Percentiles rank a stretch among this genome's conserved stretches.
Evolutionary conservation across 2,329 filamentous ascomycete species (phyloP).

Genomic region (Calonectria pauciramosa): DNA sequence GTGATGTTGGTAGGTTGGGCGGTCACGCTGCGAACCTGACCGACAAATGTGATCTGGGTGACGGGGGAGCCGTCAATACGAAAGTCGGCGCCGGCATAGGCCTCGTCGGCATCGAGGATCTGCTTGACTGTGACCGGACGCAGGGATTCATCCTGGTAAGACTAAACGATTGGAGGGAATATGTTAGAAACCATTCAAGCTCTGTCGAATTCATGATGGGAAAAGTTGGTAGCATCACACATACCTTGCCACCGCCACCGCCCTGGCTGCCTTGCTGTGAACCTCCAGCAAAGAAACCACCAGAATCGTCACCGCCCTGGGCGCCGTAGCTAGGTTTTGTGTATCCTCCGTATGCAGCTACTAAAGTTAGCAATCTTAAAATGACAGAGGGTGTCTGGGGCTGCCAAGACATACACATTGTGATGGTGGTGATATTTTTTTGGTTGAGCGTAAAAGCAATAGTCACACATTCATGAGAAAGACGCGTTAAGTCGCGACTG

Average conservation of each 20-base stretch:
- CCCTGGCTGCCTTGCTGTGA: conserved; percentile 72
- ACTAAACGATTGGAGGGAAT: conserved; percentile 50
- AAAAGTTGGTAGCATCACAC: background rate
- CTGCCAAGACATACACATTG: conserved; percentile 51
- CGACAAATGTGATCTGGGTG: conserved; percentile 83
- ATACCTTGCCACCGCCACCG: conserved; percentile 59
- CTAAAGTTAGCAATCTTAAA: conserved; percentile 22
- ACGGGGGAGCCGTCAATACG: conserved; percentile 83
- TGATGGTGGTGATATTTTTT: conserved; percentile 37
- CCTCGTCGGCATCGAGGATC: conserved; percentile 84
- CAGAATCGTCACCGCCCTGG: conserved; percentile 71
- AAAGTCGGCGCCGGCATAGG: conserved; percentile 81
- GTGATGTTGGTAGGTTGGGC: conserved; percentile 92
- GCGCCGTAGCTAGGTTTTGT: conserved; percentile 63
- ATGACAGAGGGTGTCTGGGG: background rate
- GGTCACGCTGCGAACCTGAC: conserved; percentile 89
- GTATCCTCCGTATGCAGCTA: conserved; percentile 66
- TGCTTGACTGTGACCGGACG: conserved; percentile 97
- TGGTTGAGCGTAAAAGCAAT: conserved; percentile 29
- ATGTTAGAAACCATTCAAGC: conserved; percentile 23
- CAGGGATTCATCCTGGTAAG: conserved; percentile 85
- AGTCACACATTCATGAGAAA: conserved; percentile 28
- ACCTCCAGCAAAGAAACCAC: conserved; percentile 72
- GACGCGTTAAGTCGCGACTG: conserved; percentile 52
- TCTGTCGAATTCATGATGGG: no score